phyloP scores from a whole-genome alignment of 495 filamentous ascomycete species.

The Sporormia fimetaria region DNA sequence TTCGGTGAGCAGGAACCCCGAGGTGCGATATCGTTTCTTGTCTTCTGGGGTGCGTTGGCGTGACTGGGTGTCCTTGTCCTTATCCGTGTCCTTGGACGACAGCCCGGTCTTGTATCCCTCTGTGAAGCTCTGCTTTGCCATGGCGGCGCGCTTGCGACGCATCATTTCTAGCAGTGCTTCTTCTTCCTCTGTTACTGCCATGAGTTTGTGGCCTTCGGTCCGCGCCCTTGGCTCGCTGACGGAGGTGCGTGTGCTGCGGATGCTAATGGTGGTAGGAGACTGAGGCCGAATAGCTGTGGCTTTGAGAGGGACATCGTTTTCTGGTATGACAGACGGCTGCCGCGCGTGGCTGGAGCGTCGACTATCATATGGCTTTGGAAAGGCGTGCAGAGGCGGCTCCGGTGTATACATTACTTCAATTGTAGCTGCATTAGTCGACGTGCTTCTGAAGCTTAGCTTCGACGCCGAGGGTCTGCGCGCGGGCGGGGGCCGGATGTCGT shows the following conservation, averaged over 20 bases:
- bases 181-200: conserved; percentile 80
- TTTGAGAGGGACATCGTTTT: conserved; percentile 15
- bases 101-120: conserved; percentile 37
- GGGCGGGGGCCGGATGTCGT: conserved; percentile 21
- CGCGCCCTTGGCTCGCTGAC: conserved; percentile 13
- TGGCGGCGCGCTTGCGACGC: conserved; percentile 62
- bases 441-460: conserved; percentile 15
- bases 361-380: conserved; percentile 12
- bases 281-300: conserved; percentile 7
- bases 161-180: conserved; percentile 72
- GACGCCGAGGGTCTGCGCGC: conserved; percentile 6
- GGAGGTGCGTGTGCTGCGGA: conserved; percentile 13
- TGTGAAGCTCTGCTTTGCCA: conserved; percentile 59
- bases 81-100: conserved; percentile 3
- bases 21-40: conserved; percentile 12
- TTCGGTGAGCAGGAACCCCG: conserved; percentile 19
- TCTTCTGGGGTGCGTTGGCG: conserved; percentile 11
- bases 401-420: conserved; percentile 26
- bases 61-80: conserved; percentile 2
- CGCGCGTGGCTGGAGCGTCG: conserved; percentile 17
- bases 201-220: conserved; percentile 41
- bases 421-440: conserved; percentile 19
- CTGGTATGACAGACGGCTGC: conserved; percentile 22
- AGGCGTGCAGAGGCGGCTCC: conserved; percentile 8
- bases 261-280: conserved; percentile 13